Evolutionary conservation across 768 basidiomycete genomes (phyloP).

Genomic region (Coprinopsis sp.): DNA sequence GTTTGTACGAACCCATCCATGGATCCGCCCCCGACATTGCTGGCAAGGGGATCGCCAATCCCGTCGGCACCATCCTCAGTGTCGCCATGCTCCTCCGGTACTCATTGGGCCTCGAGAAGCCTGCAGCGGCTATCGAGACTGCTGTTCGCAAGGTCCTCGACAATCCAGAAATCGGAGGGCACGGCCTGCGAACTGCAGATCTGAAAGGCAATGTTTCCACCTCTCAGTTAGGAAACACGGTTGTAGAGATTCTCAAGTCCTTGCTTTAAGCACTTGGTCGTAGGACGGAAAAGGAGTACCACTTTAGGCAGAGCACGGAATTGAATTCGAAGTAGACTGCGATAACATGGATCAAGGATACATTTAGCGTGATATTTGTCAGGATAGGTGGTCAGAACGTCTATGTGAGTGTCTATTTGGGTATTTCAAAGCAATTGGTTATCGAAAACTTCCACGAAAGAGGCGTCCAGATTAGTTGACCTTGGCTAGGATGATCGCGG

Average conservation of each 20-base stretch:
- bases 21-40: constrained; percentile 95
- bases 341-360: no score
- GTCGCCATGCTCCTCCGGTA: constrained; percentile 92
- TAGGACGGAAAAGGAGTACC: not conserved
- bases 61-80: constrained; percentile 91
- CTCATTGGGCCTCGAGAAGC: constrained; percentile 83
- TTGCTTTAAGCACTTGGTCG: constrained; percentile 35
- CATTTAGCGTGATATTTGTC: not conserved
- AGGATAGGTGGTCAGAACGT: not conserved
- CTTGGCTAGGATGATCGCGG: constrained; percentile 61
- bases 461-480: constrained; percentile 7
- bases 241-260: constrained; percentile 67
- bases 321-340: not conserved
- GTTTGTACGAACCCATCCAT: constrained; percentile 97
- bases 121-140: constrained; percentile 80
- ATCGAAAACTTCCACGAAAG: no score
- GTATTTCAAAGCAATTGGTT: no score
- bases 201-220: constrained; percentile 78
- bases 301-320: not conserved
- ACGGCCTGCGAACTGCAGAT: constrained; percentile 80
- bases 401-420: not conserved
- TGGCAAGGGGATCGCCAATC: constrained; percentile 91
- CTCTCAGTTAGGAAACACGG: constrained; percentile 74
- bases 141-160: constrained; percentile 93
- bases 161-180: constrained; percentile 58